Percentiles rank a stretch among this genome's conserved stretches.
Conservation (phyloP, 768 basidiomycete species). For the Chalciporus sphaerocephalus region DNA sequence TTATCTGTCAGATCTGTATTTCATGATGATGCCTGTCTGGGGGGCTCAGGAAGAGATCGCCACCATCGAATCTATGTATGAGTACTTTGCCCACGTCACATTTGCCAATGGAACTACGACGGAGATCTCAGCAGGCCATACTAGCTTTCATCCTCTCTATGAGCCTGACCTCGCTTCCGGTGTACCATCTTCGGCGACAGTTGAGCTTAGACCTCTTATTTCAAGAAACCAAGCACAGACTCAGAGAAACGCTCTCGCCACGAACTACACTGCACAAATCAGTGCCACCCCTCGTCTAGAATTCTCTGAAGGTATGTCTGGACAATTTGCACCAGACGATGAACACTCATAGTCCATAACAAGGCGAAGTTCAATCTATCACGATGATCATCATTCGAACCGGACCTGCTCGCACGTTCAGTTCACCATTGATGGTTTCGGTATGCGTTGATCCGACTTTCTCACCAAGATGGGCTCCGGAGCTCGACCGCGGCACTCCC, state of each 20-base stretch:
- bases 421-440: background rate
- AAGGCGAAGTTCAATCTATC: background rate
- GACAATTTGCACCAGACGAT: no score
- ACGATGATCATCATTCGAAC: constrained; percentile 10
- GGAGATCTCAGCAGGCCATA: constrained; percentile 16
- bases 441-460: background rate
- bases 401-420: constrained; percentile 9
- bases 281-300: background rate
- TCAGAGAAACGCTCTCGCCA: no score
- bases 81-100: constrained; percentile 13
- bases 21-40: background rate
- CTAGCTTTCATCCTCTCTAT: constrained; percentile 13
- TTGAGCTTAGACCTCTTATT: background rate
- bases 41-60: background rate
- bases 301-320: constrained; percentile 2
- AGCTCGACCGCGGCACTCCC: no score
- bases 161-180: background rate
- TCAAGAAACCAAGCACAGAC: background rate
- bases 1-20: background rate
- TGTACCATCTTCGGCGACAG: background rate
- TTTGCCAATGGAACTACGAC: constrained; percentile 15
- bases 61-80: constrained; percentile 12
- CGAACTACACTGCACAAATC: constrained; percentile 7
- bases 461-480: background rate
- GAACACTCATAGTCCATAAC: no score